Conservation (phyloP, 176 grass and related monocot species). For the Hordeum vulgare region MorexV3_pseudomolecules_assembly NC_058523.1:43027927-43028426, state of each 20-base stretch:
- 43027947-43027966: not conserved
- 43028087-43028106: not conserved
- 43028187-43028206: slow-evolving; percentile 2
- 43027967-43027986: not conserved
- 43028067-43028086: slow-evolving; percentile 26
- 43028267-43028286: slow-evolving; percentile 20
- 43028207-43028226: slow-evolving; percentile 7
- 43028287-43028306: not conserved
- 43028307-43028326: not conserved
- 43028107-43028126: slow-evolving; percentile 32
- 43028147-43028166: slow-evolving; percentile 32
- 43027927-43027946: not conserved
- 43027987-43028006: slow-evolving; percentile 16
- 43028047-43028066: not conserved
- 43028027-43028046: slow-evolving; percentile 25
- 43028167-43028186: slow-evolving; percentile 16
- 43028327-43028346: not conserved
- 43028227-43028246: not conserved
- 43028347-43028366: not conserved
- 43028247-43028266: not conserved
- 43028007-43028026: slow-evolving; percentile 33
- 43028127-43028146: slow-evolving; percentile 27
- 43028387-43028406: not conserved
- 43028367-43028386: not conserved
- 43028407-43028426: not conserved